Base-by-base conservation (phyloP, 768 basidiomycete genomes). In the Calocybe cyanea region DNA sequence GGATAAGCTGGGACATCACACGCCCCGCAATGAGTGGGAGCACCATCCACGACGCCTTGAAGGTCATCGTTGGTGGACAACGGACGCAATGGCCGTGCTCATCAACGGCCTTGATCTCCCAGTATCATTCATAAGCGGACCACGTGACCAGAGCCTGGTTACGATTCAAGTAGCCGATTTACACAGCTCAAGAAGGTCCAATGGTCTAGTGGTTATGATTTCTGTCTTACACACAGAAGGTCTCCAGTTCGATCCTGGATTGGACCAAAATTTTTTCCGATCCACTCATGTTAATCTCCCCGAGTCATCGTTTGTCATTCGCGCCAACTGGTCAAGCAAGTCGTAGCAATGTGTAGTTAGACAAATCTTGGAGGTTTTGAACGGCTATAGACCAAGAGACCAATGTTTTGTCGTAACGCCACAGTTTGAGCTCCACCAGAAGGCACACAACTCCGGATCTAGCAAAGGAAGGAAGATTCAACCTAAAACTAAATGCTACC, bases 131-230 rank as follows among this genome's bases (percentile, higher is more conserved):
- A 30, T 17, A 23, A n/a, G 17, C 13, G 34, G 25, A n/a, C n/a
- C 14, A 35, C 34, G 34, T 35, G 34, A 35, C 7, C 34, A n/a
- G n/a, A n/a, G n/a, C n/a, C n/a, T n/a, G n/a, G 13, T 7, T 28
- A 2, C 21, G 45, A 38, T 30, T 18, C 8, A 17, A 17, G 4
- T 7, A 30, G 21, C 3, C 34, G 19, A 15, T 28, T 4, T 37
- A 19, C 1, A 11, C 2, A 9, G 6, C 6, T 1, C 20, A 9
- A 20, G 14, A 17, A 14, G 61, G 61, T 62, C 56, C 59, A 60
- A 58, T 62, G 61, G 64, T 66, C 64, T 70, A 70, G 69, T 70
- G 69, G 71, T 70, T 72, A 72, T 72, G 71, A 72, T 72, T 63
- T 64, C 63, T 64, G 63, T 63, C 62, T 64, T 63, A 64, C 63